Evolutionary conservation across 1,139 yeast species (phyloP), one percentile per base, ranked within the genome.

Genomic region (Magnusiomyces suaveolens): DNA sequence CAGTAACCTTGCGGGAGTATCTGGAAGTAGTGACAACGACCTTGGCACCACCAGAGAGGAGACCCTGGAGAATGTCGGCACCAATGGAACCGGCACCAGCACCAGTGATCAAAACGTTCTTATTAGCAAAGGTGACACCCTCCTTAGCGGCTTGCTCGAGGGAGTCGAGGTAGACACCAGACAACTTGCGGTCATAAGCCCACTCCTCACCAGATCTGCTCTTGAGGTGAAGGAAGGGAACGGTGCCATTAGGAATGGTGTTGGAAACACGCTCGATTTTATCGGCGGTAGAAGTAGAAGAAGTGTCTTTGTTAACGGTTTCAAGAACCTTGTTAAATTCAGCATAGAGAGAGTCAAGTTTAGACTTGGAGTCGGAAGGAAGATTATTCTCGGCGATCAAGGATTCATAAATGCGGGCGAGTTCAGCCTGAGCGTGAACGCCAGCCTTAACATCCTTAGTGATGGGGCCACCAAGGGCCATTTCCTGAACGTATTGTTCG

Each of bases 1-100:
- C 97, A 56, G 97, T 90, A 50, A 89, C 96, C 72, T 84, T 81
- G 76, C 87, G 87, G 62, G 96, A 87, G 80, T 86, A 92, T 72
- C 97, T 82, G 38, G 97, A 89, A 54, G 98, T 92, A 50, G 98
- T 92, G 56, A 92, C 96, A 69, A 92, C 77, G 64, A 90, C 97
- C 72, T 87, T 87, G 56, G 98, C 97, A 78, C 98, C 98, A 75
- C 98, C 98, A 69, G 94, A 83, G 56, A 92, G 77, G 70, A 92
- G 79, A 62, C 98, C 98, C 76, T 87, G 95, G 70, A 92, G 78
- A 63, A 92, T 82, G 73, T 92, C 97, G 59, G 97, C 97, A 75
- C 97, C 98, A 70, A 92, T 92, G 54, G 98, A 92, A 52, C 97
- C 98, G 54, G 88, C 92, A 77, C 98, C 98, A 53, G 97, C 97